These are phyloP conservation scores for Colletotrichum cordylinicola DNA, from an alignment of 2,329 filamentous ascomycete genomes.

Conservation along the genomic window DNA sequence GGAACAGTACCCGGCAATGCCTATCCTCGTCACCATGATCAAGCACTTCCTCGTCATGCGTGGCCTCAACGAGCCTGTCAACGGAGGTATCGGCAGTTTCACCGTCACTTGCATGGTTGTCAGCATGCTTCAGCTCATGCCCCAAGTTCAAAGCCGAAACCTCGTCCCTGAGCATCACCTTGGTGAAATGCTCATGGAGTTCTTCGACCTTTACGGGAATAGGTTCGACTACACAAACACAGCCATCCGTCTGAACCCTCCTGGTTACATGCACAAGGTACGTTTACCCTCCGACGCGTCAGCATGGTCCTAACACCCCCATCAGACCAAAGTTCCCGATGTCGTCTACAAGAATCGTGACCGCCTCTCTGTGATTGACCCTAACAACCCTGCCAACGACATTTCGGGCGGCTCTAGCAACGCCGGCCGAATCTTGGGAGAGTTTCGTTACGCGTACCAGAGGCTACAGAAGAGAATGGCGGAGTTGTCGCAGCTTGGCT, in stretches of 20 bases:
- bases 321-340: background rate
- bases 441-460: conserved; percentile 71
- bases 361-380: conserved; percentile 88
- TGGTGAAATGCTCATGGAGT: conserved; percentile 83
- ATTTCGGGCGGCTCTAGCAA: conserved; percentile 86
- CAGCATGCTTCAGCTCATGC: conserved; percentile 83
- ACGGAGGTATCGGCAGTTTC: conserved; percentile 91
- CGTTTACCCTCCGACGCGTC: background rate
- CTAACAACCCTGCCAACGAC: conserved; percentile 84
- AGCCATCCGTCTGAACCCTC: conserved; percentile 79
- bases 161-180: conserved; percentile 70
- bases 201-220: conserved; percentile 89
- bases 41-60: conserved; percentile 94
- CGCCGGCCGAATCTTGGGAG: conserved; percentile 68
- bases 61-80: conserved; percentile 88
- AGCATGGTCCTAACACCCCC: background rate
- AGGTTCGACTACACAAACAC: conserved; percentile 73
- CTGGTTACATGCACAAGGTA: conserved; percentile 80
- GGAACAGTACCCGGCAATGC: conserved; percentile 80
- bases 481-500: conserved; percentile 44
- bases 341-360: conserved; percentile 65
- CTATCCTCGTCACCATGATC: conserved; percentile 82
- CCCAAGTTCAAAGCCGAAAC: conserved; percentile 67
- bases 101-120: conserved; percentile 93
- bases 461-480: conserved; percentile 64